Conservation (phyloP, 345 rosid genomes). For the Hirschfeldia incana region DNA sequence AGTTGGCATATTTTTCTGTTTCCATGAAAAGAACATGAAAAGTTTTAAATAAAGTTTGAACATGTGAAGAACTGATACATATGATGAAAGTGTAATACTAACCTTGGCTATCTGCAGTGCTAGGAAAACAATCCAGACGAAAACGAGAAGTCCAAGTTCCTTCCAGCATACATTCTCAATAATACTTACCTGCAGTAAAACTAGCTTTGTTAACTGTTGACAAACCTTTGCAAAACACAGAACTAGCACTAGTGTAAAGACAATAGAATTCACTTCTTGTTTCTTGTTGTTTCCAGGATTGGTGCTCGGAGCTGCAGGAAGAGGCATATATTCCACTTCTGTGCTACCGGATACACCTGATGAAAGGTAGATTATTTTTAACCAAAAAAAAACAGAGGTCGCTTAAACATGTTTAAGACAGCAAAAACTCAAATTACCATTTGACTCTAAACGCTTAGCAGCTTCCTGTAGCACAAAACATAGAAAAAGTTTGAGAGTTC, state of each 20-base stretch:
- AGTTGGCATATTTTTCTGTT: constrained; percentile 54
- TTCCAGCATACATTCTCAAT: constrained; percentile 74
- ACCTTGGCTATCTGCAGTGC: constrained; percentile 74
- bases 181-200: not conserved
- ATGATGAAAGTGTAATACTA: not conserved
- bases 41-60: constrained; percentile 20
- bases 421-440: constrained; percentile 42
- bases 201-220: not conserved
- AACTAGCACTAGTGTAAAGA: not conserved
- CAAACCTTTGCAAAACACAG: constrained; percentile 9
- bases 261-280: constrained; percentile 38
- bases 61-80: not conserved
- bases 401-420: constrained; percentile 1
- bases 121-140: constrained; percentile 75
- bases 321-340: constrained; percentile 63
- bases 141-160: constrained; percentile 77
- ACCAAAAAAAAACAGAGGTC: not conserved
- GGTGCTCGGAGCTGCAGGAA: constrained; percentile 55
- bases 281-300: constrained; percentile 33
- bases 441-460: constrained; percentile 49
- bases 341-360: constrained; percentile 42
- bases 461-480: constrained; percentile 50
- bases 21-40: constrained; percentile 22
- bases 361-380: not conserved
- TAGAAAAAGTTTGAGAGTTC: not conserved